phyloP scores from a whole-genome alignment of 306 rosid species.

The Ochetophila trinervis region DNA sequence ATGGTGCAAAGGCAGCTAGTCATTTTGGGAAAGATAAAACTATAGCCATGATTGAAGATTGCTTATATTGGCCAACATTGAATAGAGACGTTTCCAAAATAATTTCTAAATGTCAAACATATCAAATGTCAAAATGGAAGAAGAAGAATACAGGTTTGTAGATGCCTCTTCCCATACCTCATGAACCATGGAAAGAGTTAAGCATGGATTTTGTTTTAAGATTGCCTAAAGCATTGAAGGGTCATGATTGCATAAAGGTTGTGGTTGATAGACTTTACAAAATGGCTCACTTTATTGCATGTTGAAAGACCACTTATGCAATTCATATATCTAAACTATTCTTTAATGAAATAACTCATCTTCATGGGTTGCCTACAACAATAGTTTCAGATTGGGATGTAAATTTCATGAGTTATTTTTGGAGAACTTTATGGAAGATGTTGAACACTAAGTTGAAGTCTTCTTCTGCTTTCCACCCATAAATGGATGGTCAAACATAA shows the following conservation, averaged over 20 bases:
- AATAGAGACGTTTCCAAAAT: background rate
- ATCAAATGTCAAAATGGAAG: background rate
- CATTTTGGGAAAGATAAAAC: conserved; percentile 1
- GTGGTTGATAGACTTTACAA: background rate
- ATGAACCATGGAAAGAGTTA: background rate
- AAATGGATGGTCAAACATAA: background rate
- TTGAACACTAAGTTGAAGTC: background rate
- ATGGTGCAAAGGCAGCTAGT: background rate
- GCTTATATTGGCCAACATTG: background rate
- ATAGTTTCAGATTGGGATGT: background rate
- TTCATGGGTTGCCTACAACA: background rate
- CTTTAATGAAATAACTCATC: background rate
- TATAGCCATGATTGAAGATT: background rate
- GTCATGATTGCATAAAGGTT: background rate
- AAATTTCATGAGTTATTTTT: background rate
- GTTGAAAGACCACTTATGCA: background rate
- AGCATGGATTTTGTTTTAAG: conserved; percentile 4
- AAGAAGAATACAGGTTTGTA: background rate
- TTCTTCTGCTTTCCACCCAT: background rate
- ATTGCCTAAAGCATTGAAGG: background rate
- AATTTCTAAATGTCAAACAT: background rate
- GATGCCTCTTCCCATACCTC: background rate
- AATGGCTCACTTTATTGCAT: conserved; percentile 10
- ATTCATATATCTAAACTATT: background rate
- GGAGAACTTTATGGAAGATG: background rate